Evolutionary conservation across 1,284 basidiomycete genomes (phyloP).

Genomic region (Tausonia pullulans): DNA sequence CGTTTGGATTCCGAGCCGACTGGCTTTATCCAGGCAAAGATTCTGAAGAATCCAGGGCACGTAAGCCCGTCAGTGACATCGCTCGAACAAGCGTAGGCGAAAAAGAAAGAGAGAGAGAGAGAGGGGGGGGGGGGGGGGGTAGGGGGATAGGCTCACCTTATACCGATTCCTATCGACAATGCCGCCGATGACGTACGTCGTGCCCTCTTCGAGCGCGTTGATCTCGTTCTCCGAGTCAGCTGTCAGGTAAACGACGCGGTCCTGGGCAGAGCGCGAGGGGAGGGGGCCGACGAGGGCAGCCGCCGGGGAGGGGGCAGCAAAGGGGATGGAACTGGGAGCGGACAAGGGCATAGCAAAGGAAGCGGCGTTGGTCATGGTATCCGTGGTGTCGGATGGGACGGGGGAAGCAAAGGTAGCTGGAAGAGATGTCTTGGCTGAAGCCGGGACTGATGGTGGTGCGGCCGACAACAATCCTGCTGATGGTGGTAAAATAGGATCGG

Average conservation of each 20-base stretch:
- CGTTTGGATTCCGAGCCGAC: constrained; percentile 58
- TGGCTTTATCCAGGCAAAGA: constrained; percentile 80
- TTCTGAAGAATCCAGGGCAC: constrained; percentile 42
- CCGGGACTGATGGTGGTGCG: too few relatives aligned
- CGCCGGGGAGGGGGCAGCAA: neutral
- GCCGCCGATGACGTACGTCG: constrained; percentile 92
- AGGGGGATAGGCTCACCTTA: constrained; percentile 48
- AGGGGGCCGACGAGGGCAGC: neutral
- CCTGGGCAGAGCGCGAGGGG: neutral
- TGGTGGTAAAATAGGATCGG: too few relatives aligned
- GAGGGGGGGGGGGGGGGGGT: neutral
- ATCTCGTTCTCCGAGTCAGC: constrained; percentile 86
- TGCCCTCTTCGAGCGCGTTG: constrained; percentile 61
- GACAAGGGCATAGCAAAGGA: too few relatives aligned
- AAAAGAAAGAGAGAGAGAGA: neutral
- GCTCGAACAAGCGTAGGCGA: too few relatives aligned
- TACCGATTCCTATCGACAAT: constrained; percentile 94
- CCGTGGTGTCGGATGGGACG: too few relatives aligned
- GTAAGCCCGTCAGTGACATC: neutral
- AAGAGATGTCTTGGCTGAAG: too few relatives aligned
- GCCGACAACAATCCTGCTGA: too few relatives aligned
- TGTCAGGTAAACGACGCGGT: constrained; percentile 78
- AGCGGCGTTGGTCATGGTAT: too few relatives aligned
- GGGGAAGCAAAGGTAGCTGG: too few relatives aligned
- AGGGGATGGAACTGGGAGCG: neutral